Conservation (phyloP, 2,329 filamentous ascomycete genomes). For the Cercospora sp. region DNA sequence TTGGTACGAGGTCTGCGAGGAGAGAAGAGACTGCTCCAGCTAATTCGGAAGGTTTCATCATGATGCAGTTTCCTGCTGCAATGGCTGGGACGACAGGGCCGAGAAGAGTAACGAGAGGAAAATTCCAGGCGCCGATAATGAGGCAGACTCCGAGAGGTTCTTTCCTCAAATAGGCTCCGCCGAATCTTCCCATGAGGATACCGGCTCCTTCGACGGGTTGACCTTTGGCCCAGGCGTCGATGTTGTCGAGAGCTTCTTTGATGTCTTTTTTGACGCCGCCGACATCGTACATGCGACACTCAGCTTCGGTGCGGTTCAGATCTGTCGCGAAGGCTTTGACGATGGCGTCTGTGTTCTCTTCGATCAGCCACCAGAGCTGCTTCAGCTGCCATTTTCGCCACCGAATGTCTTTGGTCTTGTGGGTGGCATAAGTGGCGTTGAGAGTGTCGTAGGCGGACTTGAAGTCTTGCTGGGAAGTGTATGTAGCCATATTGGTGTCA, state of each 20-base stretch:
- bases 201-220: conserved; percentile 15
- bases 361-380: conserved; percentile 21
- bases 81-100: conserved; percentile 81
- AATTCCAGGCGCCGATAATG: conserved; percentile 87
- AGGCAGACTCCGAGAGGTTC: conserved; percentile 80
- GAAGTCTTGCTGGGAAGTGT: conserved; percentile 14
- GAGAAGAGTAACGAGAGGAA: conserved; percentile 76
- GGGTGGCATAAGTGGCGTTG: conserved; percentile 14
- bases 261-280: conserved; percentile 18
- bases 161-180: conserved; percentile 75
- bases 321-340: conserved; percentile 12
- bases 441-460: conserved; percentile 16
- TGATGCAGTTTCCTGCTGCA: conserved; percentile 79
- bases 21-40: conserved; percentile 73
- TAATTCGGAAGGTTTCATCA: conserved; percentile 85
- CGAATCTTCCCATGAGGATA: conserved; percentile 59
- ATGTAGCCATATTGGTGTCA: not conserved
- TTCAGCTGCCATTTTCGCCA: conserved; percentile 24
- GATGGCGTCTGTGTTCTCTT: conserved; percentile 16
- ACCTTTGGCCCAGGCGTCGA: conserved; percentile 16
- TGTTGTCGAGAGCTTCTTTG: conserved; percentile 18
- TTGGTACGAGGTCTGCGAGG: conserved; percentile 71
- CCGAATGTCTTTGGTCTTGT: conserved; percentile 20
- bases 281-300: conserved; percentile 17
- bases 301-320: conserved; percentile 17